Evolutionary conservation across 2,329 filamentous ascomycete species (phyloP).

Genomic region (Aspergillus oerlinghausenensis): DNA sequence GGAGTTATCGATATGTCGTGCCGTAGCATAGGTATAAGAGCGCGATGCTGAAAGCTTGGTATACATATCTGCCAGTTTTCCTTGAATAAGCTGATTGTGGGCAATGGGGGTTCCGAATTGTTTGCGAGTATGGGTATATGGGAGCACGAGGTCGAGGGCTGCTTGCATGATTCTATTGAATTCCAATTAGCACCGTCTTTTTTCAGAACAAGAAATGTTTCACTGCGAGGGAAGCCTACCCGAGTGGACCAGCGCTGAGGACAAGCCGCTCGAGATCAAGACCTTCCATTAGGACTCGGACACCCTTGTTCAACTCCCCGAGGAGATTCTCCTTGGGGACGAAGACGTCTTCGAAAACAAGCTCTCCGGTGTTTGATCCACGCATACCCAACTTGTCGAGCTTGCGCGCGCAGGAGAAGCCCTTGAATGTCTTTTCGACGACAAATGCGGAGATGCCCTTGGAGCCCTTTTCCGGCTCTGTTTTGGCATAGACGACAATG

Average conservation of each 20-base stretch:
- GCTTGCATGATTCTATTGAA: constrained; percentile 74
- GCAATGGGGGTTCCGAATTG: constrained; percentile 86
- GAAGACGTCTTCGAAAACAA: constrained; percentile 86
- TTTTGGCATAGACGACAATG: constrained; percentile 97
- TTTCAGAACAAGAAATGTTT: neutral
- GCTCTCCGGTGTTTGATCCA: constrained; percentile 91
- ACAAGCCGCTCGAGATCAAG: constrained; percentile 91
- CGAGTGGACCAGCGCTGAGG: constrained; percentile 82
- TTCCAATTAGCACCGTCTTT: neutral
- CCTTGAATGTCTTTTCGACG: constrained; percentile 63
- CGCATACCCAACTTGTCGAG: constrained; percentile 98
- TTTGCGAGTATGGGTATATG: constrained; percentile 81
- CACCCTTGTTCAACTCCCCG: constrained; percentile 73
- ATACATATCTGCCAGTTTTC: constrained; percentile 94
- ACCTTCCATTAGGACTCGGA: constrained; percentile 91
- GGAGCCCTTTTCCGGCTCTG: constrained; percentile 69
- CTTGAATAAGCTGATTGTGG: constrained; percentile 89
- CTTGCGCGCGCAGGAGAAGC: constrained; percentile 84
- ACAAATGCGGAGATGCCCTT: constrained; percentile 96
- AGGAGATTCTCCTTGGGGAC: constrained; percentile 79
- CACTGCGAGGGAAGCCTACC: constrained; percentile 38
- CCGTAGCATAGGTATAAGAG: constrained; percentile 85
- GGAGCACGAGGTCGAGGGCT: constrained; percentile 75
- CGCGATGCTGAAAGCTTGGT: constrained; percentile 79
- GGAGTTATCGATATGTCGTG: constrained; percentile 71